Evolutionary conservation across 768 basidiomycete genomes (phyloP), one percentile per base, ranked within the genome.

Genomic region (Lanmaoa rubissima): DNA sequence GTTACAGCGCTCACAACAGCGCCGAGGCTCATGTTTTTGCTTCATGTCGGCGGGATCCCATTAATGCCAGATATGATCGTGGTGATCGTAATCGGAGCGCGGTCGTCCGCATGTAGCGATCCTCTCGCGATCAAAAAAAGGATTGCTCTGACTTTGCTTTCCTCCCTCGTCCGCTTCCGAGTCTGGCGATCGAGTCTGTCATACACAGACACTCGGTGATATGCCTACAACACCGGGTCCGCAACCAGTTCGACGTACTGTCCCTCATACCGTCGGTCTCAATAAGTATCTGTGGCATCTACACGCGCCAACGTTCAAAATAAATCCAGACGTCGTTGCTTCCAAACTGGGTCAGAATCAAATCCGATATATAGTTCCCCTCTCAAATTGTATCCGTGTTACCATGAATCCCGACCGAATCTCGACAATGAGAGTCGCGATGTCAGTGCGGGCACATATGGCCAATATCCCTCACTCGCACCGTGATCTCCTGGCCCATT

Each of bases 381-480:
- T 36, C 45, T 39, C 26, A 21, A 36, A 17, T 17, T 17, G 16
- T 7, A 16, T 44, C 36, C 16, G n/a, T 39, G 39, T 45, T 36
- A 32, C 32, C 45, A 28, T 28, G 28, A 41, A 51, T 44, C 11
- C 24, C 44, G 14, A n/a, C 34, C 36, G 24, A 35, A 28, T 32
- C 32, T 36, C 12, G 46, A 59, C 32, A 34, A 32, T 10, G 26
- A 36, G 26, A 48, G 35, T 6, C 28, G 28, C 28, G 28, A n/a
- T 31, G 46, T 13, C 32, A 32, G 31, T 52, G 59, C 31, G 63
- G 63, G 63, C 63, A 55, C 63, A 26, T 58, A 55, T 62, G 3
- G 63, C 63, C 12, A 55, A 55, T 65, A 55, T 54, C 63, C 54
- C 63, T 61, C 62, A 31, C 9, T 31, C 28, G 7, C 48, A n/a